phyloP scores from a whole-genome alignment of 2,329 filamentous ascomycete species.

The Hypocrella siamensis region DNA sequence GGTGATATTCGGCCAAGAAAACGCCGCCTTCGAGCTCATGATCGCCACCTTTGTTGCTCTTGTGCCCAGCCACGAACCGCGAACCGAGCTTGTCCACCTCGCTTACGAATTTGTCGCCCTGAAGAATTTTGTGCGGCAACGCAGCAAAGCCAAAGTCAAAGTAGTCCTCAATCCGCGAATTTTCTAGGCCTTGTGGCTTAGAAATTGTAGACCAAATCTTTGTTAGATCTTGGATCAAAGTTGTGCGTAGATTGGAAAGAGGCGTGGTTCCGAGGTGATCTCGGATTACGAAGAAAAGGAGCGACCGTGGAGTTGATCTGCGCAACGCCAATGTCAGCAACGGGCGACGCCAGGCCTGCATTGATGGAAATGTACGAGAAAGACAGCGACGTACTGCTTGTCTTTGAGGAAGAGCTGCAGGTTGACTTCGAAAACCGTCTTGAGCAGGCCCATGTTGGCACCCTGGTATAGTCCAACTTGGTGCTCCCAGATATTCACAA shows the following conservation, averaged over 20 bases:
- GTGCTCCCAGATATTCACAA: conserved; percentile 99
- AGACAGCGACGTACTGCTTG: conserved; percentile 56
- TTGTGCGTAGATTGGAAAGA: conserved; percentile 76
- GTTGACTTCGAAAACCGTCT: conserved; percentile 98
- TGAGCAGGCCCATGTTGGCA: conserved; percentile 95
- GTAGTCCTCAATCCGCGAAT: conserved; percentile 85
- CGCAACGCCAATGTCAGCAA: too few species aligned
- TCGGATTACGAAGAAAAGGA: conserved; percentile 97
- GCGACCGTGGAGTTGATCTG: conserved; percentile 73
- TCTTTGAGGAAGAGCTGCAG: conserved; percentile 94
- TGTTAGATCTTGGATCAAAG: conserved; percentile 74
- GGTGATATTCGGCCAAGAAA: conserved; percentile 87
- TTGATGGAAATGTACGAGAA: neutral
- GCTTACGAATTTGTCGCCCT: conserved; percentile 74
- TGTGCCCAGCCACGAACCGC: conserved; percentile 70
- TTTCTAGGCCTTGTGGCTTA: conserved; percentile 78
- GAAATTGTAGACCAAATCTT: conserved; percentile 89
- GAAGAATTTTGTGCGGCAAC: conserved; percentile 89
- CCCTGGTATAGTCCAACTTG: conserved; percentile 97
- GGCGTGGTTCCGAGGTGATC: conserved; percentile 91
- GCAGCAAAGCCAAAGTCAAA: conserved; percentile 97
- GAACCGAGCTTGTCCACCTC: conserved; percentile 68
- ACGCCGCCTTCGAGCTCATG: conserved; percentile 65
- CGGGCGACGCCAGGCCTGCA: too few species aligned
- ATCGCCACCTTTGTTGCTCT: conserved; percentile 51